Conservation (phyloP, 306 rosid species). For the Lagenaria siceraria region DNA sequence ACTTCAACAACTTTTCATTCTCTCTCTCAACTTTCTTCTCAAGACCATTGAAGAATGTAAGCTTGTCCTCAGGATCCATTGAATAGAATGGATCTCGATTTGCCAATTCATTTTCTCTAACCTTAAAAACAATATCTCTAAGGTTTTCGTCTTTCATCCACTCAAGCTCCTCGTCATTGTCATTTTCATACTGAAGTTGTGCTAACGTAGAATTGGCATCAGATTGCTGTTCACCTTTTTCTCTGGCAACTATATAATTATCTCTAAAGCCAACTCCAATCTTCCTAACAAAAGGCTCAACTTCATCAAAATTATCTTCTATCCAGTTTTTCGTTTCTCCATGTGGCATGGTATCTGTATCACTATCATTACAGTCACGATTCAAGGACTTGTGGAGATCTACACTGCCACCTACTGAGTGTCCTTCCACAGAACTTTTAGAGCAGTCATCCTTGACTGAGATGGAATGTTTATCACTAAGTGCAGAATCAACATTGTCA, state of each 20-base stretch:
- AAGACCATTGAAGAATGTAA: constrained; percentile 67
- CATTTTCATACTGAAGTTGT: constrained; percentile 27
- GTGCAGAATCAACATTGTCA: constrained; percentile 23
- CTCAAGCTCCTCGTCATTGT: constrained; percentile 61
- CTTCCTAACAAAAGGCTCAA: constrained; percentile 59
- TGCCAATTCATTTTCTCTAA: constrained; percentile 68
- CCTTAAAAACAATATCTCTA: constrained; percentile 74
- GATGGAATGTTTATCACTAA: constrained; percentile 24
- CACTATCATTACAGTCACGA: constrained; percentile 23
- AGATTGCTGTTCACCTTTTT: constrained; percentile 32
- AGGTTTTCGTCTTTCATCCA: constrained; percentile 83
- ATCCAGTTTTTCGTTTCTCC: constrained; percentile 53
- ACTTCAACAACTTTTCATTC: constrained; percentile 47
- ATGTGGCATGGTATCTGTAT: constrained; percentile 13
- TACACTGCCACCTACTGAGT: constrained; percentile 12
- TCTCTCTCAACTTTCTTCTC: constrained; percentile 65
- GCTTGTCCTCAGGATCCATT: constrained; percentile 58
- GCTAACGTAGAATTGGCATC: constrained; percentile 23
- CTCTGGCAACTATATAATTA: constrained; percentile 62
- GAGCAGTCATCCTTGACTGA: constrained; percentile 17
- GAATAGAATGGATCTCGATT: constrained; percentile 68
- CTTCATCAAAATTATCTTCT: constrained; percentile 58
- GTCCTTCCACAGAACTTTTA: constrained; percentile 13
- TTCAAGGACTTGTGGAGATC: constrained; percentile 22
- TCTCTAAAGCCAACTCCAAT: constrained; percentile 74